Percentiles rank a stretch among this genome's conserved stretches.
These are phyloP conservation scores for Jacaranda copaia DNA, from an alignment of 257 asterid genomes.

Conservation along the genomic window DNA sequence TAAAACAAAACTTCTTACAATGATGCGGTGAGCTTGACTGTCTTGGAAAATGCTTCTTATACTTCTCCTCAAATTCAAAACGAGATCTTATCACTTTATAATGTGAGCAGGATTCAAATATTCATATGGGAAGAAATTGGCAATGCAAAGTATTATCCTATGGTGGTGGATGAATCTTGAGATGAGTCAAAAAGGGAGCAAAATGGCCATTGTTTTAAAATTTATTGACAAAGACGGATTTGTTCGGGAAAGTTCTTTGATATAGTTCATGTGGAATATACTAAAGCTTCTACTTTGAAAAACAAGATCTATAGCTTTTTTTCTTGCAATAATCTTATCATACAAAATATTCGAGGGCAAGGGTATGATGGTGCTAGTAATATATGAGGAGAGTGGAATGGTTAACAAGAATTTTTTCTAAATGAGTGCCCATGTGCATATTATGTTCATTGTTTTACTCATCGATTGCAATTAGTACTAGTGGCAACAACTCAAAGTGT, in stretches of 20 bases:
- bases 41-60: too few species aligned
- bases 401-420: constrained; percentile 14
- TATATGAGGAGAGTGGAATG: constrained; percentile 5
- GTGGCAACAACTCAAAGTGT: too few species aligned
- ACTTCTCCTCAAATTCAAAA: too few species aligned
- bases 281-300: neutral
- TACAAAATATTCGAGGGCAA: neutral
- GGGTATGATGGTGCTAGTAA: neutral
- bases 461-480: too few species aligned
- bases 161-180: constrained; percentile 21
- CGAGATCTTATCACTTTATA: constrained; percentile 15
- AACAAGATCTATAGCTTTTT: neutral
- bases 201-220: constrained; percentile 22
- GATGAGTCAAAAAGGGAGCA: constrained; percentile 18
- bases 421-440: neutral
- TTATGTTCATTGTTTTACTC: neutral
- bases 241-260: constrained; percentile 9
- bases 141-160: neutral
- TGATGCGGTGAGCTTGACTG: too few species aligned
- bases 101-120: neutral
- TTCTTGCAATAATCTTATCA: neutral
- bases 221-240: constrained; percentile 8
- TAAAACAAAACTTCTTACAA: constrained; percentile 25
- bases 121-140: constrained; percentile 8
- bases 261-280: constrained; percentile 14